Evolutionary conservation across 495 filamentous ascomycete species (phyloP).

Genomic region (Bombardia bombarda): DNA sequence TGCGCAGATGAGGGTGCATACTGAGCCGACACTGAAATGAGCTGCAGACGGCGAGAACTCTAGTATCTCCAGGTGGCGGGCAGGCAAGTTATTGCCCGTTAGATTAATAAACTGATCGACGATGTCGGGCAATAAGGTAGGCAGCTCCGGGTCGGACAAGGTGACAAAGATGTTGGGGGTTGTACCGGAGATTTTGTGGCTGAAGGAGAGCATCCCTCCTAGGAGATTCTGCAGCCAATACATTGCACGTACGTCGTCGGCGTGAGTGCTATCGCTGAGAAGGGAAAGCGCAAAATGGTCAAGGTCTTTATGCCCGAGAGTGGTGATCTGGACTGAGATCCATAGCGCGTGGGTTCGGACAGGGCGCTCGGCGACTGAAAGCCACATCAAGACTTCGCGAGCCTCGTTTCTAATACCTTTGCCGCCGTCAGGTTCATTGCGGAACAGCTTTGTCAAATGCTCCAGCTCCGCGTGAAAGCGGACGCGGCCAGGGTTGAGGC

Average conservation of each 20-base stretch:
- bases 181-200: too few relatives aligned
- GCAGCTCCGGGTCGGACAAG: slow-evolving; percentile 6
- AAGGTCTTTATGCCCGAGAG: slow-evolving; percentile 7
- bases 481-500: neutral
- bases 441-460: neutral
- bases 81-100: too few relatives aligned
- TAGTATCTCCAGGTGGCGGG: neutral
- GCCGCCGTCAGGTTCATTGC: neutral
- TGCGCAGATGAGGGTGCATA: slow-evolving; percentile 14
- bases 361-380: slow-evolving; percentile 10
- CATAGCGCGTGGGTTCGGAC: slow-evolving; percentile 13
- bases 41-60: slow-evolving; percentile 9
- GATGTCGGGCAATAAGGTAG: neutral
- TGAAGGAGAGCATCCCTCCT: slow-evolving; percentile 1
- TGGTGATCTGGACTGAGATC: slow-evolving; percentile 10
- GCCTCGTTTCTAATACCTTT: neutral
- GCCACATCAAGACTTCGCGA: slow-evolving; percentile 16
- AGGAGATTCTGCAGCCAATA: slow-evolving; percentile 4
- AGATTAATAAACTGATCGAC: neutral
- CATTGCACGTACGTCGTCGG: slow-evolving; percentile 3
- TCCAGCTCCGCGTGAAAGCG: slow-evolving; percentile 3
- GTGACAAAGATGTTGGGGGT: neutral
- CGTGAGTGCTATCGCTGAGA: neutral
- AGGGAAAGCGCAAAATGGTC: slow-evolving; percentile 10
- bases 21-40: slow-evolving; percentile 5